Evolutionary conservation across 441 rosid genomes (phyloP), one percentile per base, ranked within the genome.

Genomic region (Bocquillonia castaneifolia): DNA sequence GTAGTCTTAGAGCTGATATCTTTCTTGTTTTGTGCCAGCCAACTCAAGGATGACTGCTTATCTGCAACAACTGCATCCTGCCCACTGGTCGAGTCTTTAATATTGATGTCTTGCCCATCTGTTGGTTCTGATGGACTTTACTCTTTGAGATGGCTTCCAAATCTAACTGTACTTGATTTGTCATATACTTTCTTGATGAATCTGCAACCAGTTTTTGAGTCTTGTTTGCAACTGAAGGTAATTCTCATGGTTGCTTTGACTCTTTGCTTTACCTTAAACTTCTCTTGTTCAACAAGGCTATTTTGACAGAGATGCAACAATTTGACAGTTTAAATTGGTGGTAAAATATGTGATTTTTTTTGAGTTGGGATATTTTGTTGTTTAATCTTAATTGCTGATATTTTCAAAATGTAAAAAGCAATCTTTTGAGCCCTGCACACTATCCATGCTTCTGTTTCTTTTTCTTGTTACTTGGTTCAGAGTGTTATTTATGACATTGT

Each of bases 51-150:
- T 83, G 96, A 84, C 36, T 92, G 86, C 85, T 81, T 95, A 72
- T 83, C 88, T 70, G 91, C 96, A 39, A 89, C 95, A 59, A 78
- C 92, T 66, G 82, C 76, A 62, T 88, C 97, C 20, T 95, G 98
- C 73, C 90, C 90, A 36, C 77, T 89, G 66, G 88, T 95, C 28
- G 94, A 86, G 73, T 87, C 99, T 22, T 78, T 95, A 67, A 86
- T 95, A 73, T 75, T 95, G 77, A 92, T 90, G 98, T 90, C 97
- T 13, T 95, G 98, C 82, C 89, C 84, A 6, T 86, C 92, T 50
- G 84, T 95, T 73, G 93, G 96, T 76, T 68, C 82, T 71, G 93
- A 83, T 52, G 99, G 96, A 64, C 91, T 92, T 69, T 83, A 79
- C 69, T 84, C 97, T 68, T 77, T 95, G 82, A 47, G 78, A 1